Conservation (phyloP, 2,329 filamentous ascomycete species). For the Fusarium brevicatenulatum region DNA sequence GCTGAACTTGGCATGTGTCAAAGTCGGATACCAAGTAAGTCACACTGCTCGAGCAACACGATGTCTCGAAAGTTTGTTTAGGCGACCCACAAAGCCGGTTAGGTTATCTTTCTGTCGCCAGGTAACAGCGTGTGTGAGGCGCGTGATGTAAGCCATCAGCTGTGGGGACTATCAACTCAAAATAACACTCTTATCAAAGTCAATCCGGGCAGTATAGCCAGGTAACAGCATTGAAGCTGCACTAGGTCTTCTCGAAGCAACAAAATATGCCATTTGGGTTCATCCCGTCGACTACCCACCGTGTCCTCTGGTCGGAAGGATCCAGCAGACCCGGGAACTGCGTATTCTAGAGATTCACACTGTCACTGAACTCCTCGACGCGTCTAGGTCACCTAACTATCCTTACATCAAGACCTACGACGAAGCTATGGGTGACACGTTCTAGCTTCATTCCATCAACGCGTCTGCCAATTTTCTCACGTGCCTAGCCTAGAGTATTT, state of each 20-base stretch:
- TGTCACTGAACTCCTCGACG: neutral
- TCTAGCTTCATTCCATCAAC: fast-evolving
- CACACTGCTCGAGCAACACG: fast-evolving
- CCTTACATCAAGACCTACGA: neutral
- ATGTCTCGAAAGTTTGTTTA: fast-evolving
- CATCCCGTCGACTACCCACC: neutral
- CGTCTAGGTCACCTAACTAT: neutral
- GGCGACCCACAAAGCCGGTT: no score
- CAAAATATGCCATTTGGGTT: neutral
- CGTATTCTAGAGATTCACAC: neutral
- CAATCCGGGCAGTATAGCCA: no score
- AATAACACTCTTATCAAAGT: no score
- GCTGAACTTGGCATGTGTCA: neutral
- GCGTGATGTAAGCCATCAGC: no score
- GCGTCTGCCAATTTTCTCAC: neutral
- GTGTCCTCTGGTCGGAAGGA: neutral
- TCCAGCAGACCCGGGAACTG: neutral
- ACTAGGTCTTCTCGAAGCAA: neutral
- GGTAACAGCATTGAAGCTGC: neutral
- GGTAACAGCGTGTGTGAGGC: no score
- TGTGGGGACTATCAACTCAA: no score
- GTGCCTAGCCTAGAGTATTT: fast-evolving
- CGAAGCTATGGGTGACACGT: fast-evolving
- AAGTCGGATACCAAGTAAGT: neutral
- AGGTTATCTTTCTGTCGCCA: neutral